These are phyloP conservation scores for Sporothrix brasiliensis DNA, from an alignment of 2,329 filamentous ascomycete species.

Conservation along the genomic window DNA sequence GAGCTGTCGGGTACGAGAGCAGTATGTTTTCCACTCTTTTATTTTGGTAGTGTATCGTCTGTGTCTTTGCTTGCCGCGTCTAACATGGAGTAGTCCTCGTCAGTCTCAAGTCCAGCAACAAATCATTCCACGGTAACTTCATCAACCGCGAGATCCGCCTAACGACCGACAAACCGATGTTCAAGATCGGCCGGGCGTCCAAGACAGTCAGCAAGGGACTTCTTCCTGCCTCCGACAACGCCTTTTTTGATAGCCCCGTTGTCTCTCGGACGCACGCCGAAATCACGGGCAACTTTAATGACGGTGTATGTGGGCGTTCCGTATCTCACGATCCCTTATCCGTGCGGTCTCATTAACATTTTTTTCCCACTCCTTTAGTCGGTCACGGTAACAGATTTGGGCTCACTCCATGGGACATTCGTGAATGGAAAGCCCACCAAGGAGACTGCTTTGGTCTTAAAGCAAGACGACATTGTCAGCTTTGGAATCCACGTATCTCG, in stretches of 20 bases:
- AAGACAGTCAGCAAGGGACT: slow-evolving; percentile 51
- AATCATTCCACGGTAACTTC: slow-evolving; percentile 19
- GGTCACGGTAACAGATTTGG: slow-evolving; percentile 51
- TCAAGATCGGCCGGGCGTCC: slow-evolving; percentile 51
- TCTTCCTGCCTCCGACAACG: slow-evolving; percentile 52
- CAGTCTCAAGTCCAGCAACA: slow-evolving; percentile 33
- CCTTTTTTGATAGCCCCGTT: slow-evolving; percentile 70
- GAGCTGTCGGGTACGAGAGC: not conserved
- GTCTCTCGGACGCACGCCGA: slow-evolving; percentile 71
- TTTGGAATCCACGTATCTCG: slow-evolving; percentile 50
- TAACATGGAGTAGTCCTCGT: slow-evolving; percentile 36
- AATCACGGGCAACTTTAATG: slow-evolving; percentile 49
- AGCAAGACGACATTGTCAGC: slow-evolving; percentile 44
- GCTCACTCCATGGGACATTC: slow-evolving; percentile 59
- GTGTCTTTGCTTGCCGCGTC: not conserved
- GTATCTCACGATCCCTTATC: not conserved
- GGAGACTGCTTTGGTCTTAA: slow-evolving; percentile 37
- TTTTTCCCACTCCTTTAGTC: slow-evolving; percentile 42
- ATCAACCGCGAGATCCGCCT: slow-evolving; percentile 39
- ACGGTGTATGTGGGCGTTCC: slow-evolving; percentile 46
- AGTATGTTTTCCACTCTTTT: not conserved
- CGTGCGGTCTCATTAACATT: not conserved
- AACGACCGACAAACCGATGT: slow-evolving; percentile 34
- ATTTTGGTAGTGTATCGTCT: too few species aligned
- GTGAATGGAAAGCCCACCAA: slow-evolving; percentile 44